Conservation (phyloP, 345 rosid genomes). For the Adansonia digitata region DNA sequence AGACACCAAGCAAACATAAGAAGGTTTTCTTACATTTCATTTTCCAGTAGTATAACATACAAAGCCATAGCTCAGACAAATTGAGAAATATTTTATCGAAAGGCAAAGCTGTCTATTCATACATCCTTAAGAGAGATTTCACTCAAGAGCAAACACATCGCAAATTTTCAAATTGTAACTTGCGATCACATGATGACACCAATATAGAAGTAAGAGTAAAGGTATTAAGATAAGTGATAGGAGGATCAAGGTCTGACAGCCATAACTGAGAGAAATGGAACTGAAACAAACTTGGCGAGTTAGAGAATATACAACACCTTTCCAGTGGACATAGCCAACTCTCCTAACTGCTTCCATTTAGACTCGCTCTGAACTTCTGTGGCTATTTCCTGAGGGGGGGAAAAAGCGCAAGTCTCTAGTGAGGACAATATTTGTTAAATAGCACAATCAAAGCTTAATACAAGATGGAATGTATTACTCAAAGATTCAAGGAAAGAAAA, state of each 20-base stretch:
- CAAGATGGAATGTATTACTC: background rate
- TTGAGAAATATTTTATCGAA: background rate
- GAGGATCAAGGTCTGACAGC: background rate
- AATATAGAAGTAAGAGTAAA: background rate
- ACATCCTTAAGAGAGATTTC: background rate
- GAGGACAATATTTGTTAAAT: background rate
- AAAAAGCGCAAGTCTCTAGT: background rate
- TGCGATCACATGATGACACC: background rate
- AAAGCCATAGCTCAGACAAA: background rate
- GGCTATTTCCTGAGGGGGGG: conserved; percentile 68
- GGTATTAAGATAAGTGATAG: background rate
- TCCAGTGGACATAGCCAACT: conserved; percentile 91
- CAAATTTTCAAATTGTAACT: background rate
- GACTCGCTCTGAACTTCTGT: conserved; percentile 76
- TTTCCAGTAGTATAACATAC: background rate
- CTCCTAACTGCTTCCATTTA: conserved; percentile 98
- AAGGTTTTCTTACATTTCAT: background rate
- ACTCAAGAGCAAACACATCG: background rate
- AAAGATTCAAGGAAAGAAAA: conserved; percentile 2
- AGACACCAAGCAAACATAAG: background rate
- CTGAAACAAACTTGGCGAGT: background rate
- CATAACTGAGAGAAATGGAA: background rate
- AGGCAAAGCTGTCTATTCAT: background rate
- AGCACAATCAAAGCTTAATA: background rate
- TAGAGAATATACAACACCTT: conserved; percentile 44